Evolutionary conservation across 2,329 filamentous ascomycete genomes (phyloP).

Genomic region (Diaporthe eres): DNA sequence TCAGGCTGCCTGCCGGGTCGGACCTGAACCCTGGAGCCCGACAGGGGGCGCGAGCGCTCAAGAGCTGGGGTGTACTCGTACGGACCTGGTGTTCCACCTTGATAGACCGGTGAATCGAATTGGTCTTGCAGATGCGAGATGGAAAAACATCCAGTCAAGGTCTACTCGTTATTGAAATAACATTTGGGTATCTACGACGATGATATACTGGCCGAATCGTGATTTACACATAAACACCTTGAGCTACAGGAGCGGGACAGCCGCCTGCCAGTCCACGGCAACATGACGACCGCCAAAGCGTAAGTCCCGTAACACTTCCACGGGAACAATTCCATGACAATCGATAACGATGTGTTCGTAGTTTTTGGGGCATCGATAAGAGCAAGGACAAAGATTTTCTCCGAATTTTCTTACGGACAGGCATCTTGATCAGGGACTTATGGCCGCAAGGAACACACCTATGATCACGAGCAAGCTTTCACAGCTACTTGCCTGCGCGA

Average conservation of each 20-base stretch:
- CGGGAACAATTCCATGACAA: neutral
- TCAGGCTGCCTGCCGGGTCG: constrained; percentile 27
- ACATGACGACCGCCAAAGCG: neutral
- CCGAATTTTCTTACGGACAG: too few species aligned
- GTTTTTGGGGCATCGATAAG: too few species aligned
- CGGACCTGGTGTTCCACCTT: neutral
- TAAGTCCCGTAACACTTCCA: neutral
- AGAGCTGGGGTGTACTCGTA: neutral
- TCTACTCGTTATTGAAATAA: neutral
- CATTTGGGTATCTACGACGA: too few species aligned
- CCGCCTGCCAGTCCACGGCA: neutral
- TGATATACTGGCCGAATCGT: neutral
- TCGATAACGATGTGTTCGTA: neutral
- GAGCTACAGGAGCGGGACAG: neutral
- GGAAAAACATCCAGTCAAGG: neutral
- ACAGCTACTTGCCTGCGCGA: neutral
- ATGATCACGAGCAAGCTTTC: neutral
- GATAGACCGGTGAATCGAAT: neutral
- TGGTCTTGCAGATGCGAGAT: neutral
- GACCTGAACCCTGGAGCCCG: constrained; percentile 37
- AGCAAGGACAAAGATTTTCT: too few species aligned
- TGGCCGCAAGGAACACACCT: neutral
- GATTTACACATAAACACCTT: neutral
- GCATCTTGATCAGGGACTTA: too few species aligned
- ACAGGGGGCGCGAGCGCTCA: neutral